A percentile compares a stretch with the other conserved stretches of the same genome.
These are phyloP conservation scores for Crithidia mellificae DNA, from an alignment of 208 protist genomes.

Conservation along the genomic window DNA sequence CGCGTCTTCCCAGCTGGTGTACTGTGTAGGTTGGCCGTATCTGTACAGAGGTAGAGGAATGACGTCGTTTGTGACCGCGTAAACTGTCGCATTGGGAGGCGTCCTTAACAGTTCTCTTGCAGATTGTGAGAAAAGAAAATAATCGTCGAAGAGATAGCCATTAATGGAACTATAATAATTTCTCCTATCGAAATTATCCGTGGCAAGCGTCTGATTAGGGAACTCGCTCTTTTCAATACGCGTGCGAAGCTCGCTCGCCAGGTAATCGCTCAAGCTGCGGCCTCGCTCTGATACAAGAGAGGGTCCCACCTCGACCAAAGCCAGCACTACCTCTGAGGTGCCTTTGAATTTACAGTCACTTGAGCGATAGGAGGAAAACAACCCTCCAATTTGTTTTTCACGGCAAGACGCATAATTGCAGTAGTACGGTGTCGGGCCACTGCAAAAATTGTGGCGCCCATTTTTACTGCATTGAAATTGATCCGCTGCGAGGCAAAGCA, in stretches of 20 bases:
- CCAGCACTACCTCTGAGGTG: slow-evolving; percentile 8
- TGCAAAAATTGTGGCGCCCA: slow-evolving; percentile 17
- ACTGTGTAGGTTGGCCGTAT: neutral
- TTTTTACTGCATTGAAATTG: slow-evolving; percentile 35
- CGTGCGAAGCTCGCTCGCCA: slow-evolving; percentile 21
- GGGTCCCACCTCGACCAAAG: slow-evolving; percentile 27
- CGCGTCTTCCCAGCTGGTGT: slow-evolving; percentile 9
- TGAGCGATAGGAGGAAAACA: neutral
- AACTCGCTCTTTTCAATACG: neutral
- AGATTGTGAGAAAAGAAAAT: neutral
- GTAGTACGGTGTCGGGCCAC: slow-evolving; percentile 10
- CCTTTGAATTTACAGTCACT: slow-evolving; percentile 6
- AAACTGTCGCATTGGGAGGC: slow-evolving; percentile 1
- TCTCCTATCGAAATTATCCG: too few relatives aligned
- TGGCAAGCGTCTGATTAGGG: neutral
- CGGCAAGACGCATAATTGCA: slow-evolving; percentile 11
- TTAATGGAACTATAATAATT: too few relatives aligned
- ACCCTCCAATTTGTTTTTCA: neutral
- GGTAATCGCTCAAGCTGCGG: slow-evolving; percentile 8
- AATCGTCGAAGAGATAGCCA: neutral
- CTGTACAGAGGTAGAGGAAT: slow-evolving; percentile 1
- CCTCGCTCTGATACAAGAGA: slow-evolving; percentile 18
- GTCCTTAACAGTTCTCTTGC: neutral
- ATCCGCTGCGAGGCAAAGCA: slow-evolving; percentile 39
- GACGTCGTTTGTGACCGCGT: slow-evolving; percentile 14